Conservation (phyloP, 129 eudicot genomes). For the Artemisia annua region DNA sequence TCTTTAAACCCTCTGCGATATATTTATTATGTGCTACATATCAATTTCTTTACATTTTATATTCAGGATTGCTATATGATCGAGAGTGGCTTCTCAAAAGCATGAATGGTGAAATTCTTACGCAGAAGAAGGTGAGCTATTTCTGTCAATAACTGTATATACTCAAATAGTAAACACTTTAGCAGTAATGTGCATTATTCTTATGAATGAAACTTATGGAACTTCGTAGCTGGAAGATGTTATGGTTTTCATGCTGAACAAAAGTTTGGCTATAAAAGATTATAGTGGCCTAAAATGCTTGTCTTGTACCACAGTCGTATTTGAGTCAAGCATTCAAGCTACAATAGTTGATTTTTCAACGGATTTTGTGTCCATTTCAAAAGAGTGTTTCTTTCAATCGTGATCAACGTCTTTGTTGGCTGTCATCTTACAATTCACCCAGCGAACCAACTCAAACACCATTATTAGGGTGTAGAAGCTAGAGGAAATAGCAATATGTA, state of each 20-base stretch:
- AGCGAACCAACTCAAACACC: too few relatives aligned
- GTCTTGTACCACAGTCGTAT: too few relatives aligned
- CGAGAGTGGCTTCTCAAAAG: conserved; percentile 97
- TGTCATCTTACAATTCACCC: too few relatives aligned
- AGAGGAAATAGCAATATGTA: too few relatives aligned
- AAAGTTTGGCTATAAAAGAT: not conserved
- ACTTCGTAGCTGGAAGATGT: not conserved
- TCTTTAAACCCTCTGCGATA: conserved; percentile 11
- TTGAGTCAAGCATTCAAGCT: too few relatives aligned
- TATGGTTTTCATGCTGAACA: not conserved
- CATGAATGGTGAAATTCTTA: conserved; percentile 80
- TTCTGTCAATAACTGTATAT: not conserved
- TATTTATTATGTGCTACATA: conserved; percentile 4
- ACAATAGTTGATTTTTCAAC: too few relatives aligned
- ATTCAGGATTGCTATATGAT: conserved; percentile 81
- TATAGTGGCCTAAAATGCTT: too few relatives aligned
- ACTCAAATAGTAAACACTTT: not conserved
- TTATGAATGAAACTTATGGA: not conserved
- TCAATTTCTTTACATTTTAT: not conserved
- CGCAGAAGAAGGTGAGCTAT: conserved; percentile 78
- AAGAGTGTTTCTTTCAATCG: too few relatives aligned
- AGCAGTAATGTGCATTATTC: not conserved
- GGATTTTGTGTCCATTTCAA: too few relatives aligned
- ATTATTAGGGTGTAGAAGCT: too few relatives aligned
- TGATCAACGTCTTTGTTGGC: too few relatives aligned